Base-by-base conservation (phyloP, 2,329 filamentous ascomycete species). In the Coniosporium tulheliwenetii region DNA sequence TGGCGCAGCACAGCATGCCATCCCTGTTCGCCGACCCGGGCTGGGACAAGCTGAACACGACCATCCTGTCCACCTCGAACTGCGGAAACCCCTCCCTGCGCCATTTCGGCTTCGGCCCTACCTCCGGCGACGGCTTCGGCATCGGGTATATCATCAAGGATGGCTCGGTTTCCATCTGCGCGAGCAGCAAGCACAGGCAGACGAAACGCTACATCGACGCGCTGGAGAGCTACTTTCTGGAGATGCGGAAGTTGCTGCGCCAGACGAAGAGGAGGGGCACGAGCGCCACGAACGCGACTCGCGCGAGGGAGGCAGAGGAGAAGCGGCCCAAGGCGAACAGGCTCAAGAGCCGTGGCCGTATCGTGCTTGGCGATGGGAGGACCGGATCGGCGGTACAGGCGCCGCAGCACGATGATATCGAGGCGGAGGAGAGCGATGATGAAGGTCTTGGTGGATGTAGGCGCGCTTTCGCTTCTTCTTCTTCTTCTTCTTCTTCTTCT, bases 61-160 rank as follows among this genome's bases (percentile, higher is more conserved):
- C 89, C 8, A 85, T 96, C 47, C 68, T 98, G 33, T 93, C 85
- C 5, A 96, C 91, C 0, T 95, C 87, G n/a, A 98, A 98, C 67
- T 98, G 91, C 61, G 91, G 91, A 44, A 98, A 96, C 61, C 91
- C 91, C 0, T 85, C 81, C 0, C 76, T 98, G 13, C 79, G 91
- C 2, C 89, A 96, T 52, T 98, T 98, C 52, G 91, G 91, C 3
- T 98, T 98, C 56, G 91, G 91, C 0, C 91, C 91, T 1, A 93
- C 89, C 0, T 89, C 84, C 0, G 89, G 79, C 2, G 86, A 95
- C 48, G 91, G 91, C 0, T 96, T 96, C 55, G 91, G 91, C 29
- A 95, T 98, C 42, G 91, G 91, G 2, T 98, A 98, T 65, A 96
- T 98, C 53, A 95, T 98, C 72, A 98, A 98, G 62, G 85, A 93